Conservation (phyloP, 2,329 filamentous ascomycete genomes). For the Claviceps monticola region DNA sequence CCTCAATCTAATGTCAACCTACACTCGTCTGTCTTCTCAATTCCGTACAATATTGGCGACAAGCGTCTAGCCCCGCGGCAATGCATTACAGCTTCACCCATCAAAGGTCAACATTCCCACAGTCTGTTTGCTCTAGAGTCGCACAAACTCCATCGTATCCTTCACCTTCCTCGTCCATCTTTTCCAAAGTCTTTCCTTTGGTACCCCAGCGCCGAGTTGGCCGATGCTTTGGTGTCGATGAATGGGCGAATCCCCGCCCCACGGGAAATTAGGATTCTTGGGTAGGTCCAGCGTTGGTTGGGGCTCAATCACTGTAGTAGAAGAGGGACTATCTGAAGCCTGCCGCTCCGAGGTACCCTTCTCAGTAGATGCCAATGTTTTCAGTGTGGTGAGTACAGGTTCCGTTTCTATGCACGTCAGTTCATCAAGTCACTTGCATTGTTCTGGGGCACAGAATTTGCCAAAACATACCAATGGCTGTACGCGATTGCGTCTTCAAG, state of each 20-base stretch:
- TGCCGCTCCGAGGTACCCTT: slow-evolving; percentile 1
- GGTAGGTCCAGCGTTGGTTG: slow-evolving; percentile 12
- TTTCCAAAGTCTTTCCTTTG: slow-evolving; percentile 5
- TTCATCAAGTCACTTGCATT: neutral
- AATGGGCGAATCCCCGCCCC: slow-evolving; percentile 21
- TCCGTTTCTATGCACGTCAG: neutral
- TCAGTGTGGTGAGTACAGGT: slow-evolving; percentile 4
- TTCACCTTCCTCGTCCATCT: slow-evolving; percentile 1
- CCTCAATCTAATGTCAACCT: neutral
- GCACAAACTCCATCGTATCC: neutral
- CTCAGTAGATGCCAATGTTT: slow-evolving; percentile 5
- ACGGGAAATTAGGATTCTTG: slow-evolving; percentile 20
- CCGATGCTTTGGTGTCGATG: slow-evolving; percentile 21
- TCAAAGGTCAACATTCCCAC: neutral
- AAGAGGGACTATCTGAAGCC: slow-evolving; percentile 7
- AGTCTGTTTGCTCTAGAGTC: neutral
- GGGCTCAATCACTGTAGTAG: slow-evolving; percentile 4
- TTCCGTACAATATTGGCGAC: neutral
- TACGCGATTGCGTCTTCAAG: neutral
- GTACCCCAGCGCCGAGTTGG: slow-evolving; percentile 12
- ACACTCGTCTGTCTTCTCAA: neutral
- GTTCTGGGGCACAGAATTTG: neutral
- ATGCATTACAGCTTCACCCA: neutral
- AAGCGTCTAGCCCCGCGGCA: neutral
- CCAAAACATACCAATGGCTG: neutral